Evolutionary conservation across 2,329 filamentous ascomycete species (phyloP).

Genomic region (Exophiala spinifera): DNA sequence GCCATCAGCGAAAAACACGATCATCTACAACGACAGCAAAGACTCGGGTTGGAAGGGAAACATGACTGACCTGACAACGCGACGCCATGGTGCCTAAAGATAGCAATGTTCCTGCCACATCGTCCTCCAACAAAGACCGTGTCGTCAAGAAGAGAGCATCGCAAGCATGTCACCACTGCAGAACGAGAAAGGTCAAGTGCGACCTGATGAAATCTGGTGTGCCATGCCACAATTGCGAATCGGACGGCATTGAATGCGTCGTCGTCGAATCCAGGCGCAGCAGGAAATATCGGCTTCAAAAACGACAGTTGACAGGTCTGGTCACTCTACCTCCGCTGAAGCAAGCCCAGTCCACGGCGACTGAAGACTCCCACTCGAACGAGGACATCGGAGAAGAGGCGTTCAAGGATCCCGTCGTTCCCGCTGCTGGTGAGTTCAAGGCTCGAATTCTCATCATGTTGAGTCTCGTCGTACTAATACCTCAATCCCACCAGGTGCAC

Average conservation of each 20-base stretch:
- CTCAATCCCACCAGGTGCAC: background rate
- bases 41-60: too few species aligned
- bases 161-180: slow-evolving; percentile 37
- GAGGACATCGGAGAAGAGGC: background rate
- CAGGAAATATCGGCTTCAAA: slow-evolving; percentile 25
- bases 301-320: slow-evolving; percentile 18
- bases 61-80: too few species aligned
- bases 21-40: too few species aligned
- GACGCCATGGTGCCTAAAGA: background rate
- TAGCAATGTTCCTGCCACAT: background rate
- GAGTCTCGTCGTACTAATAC: background rate
- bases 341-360: slow-evolving; percentile 12
- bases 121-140: slow-evolving; percentile 2
- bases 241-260: slow-evolving; percentile 22
- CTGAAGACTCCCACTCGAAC: background rate
- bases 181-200: slow-evolving; percentile 38
- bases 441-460: background rate
- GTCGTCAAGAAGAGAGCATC: slow-evolving; percentile 21
- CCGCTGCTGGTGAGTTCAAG: background rate
- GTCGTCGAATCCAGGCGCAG: slow-evolving; percentile 21
- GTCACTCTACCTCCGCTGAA: slow-evolving; percentile 13
- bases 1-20: too few species aligned
- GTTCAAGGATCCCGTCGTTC: background rate
- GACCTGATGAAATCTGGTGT: slow-evolving; percentile 27
- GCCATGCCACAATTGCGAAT: slow-evolving; percentile 21